Evolutionary conservation across 2,329 filamentous ascomycete species (phyloP).

Genomic region (Epichloe sibirici): DNA sequence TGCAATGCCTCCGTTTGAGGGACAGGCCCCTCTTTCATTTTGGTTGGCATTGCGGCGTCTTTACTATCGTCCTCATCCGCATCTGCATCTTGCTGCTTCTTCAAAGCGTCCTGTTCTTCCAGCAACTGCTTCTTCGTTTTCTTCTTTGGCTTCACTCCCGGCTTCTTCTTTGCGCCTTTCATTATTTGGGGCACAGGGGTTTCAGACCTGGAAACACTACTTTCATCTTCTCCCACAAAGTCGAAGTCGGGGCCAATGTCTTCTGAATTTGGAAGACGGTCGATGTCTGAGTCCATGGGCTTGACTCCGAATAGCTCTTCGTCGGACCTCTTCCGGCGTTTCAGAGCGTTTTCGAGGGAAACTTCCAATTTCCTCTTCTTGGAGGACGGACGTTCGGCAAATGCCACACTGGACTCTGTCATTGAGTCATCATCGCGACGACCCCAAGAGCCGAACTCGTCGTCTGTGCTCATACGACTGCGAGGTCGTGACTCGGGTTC

Average conservation of each 20-base stretch:
- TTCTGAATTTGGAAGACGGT: conserved; percentile 33
- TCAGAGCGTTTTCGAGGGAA: conserved; percentile 57
- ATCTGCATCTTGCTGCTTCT: conserved; percentile 39
- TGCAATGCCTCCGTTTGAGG: conserved; percentile 30
- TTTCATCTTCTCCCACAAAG: conserved; percentile 27
- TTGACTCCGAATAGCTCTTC: conserved; percentile 64
- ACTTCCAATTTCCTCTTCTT: conserved; percentile 63
- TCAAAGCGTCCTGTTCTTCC: conserved; percentile 52
- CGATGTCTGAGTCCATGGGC: conserved; percentile 39
- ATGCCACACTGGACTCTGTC: conserved; percentile 60
- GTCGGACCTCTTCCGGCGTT: conserved; percentile 69
- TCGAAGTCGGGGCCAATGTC: conserved; percentile 38
- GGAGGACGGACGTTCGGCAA: conserved; percentile 40
- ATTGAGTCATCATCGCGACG: conserved; percentile 49
- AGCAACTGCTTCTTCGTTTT: conserved; percentile 69
- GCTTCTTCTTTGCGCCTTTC: conserved; percentile 44
- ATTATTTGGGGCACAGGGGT: conserved; percentile 29
- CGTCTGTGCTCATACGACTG: conserved; percentile 58
- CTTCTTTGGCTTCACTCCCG: conserved; percentile 47
- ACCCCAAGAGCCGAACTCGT: conserved; percentile 36
- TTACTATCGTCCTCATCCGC: conserved; percentile 26
- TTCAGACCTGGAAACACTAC: conserved; percentile 32
- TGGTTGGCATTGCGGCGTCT: conserved; percentile 24
- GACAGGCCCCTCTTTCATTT: conserved; percentile 14
- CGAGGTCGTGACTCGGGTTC: conserved; percentile 72